Base-by-base conservation (phyloP, 148 eudicot species). In the Vaccinium corymbosum region DNA sequence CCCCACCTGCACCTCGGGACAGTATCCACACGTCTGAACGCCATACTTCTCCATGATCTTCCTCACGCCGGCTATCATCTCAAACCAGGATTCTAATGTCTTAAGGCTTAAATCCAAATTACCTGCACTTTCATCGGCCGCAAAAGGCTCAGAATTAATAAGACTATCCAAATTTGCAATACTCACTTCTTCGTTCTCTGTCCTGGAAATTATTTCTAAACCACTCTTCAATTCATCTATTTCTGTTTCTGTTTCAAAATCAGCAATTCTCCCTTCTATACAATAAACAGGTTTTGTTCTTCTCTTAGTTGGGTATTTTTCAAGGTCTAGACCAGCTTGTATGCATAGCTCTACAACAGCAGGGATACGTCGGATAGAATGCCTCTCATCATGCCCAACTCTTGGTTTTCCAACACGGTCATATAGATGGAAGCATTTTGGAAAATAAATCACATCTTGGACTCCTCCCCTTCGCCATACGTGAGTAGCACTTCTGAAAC, bases 1-100 rank as follows among this genome's bases (percentile, higher is more conserved):
- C 66, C 94, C 93, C 25, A 92, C 94, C 86, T 92, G 94, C 81
- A 92, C 87, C 83, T 92, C 94, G 3, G 92, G 92, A 70, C 94
- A 92, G 84, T 87, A 91, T 66, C 94, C 93, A 66, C 94, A 92
- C 14, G 94, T 89, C 89, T 91, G 90, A 55, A 91, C 94, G 32
- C 79, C 81, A 84, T 92, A 92, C 83, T 85, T 92, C 81, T 91
- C 90, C 90, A 90, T 92, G 75, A 92, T 87, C 88, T 84, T 90
- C 85, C 74, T 88, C 12, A 87, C 84, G 32, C 93, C 94, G n/a
- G 90, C 86, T 79, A 91, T 87, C 92, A 92, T 91, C 83, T 90
- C 91, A 84, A 89, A 86, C 92, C 92, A 91, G 25, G 91, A 86
- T n/a, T 83, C 71, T 84, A 92, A 74, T 14, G 90, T 90, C 75